Evolutionary conservation across 805 yeast species (phyloP).

Genomic region (Myxozyma monticola): DNA sequence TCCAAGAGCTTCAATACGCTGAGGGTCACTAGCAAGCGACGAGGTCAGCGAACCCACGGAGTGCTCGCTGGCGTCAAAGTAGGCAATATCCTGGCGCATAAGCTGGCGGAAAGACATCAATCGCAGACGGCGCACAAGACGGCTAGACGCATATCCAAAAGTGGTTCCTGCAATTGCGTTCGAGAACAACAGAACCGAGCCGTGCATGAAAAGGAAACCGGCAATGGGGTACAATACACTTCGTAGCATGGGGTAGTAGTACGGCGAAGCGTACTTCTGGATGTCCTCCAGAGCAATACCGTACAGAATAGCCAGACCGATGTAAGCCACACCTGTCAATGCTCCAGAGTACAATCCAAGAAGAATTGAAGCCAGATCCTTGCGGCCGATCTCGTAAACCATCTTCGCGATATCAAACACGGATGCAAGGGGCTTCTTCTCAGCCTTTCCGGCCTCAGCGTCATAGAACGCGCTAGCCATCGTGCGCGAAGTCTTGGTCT

Average conservation of each 20-base stretch:
- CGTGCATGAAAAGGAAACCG: constrained; percentile 22
- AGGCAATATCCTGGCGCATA: constrained; percentile 36
- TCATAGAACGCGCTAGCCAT: neutral
- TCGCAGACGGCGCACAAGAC: constrained; percentile 34
- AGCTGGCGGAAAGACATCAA: constrained; percentile 29
- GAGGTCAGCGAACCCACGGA: constrained; percentile 34
- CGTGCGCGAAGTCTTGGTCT: constrained; percentile 15
- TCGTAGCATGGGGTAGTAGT: constrained; percentile 15
- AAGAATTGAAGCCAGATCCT: constrained; percentile 8
- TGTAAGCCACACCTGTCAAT: constrained; percentile 22
- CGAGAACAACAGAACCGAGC: constrained; percentile 18
- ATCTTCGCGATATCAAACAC: constrained; percentile 3
- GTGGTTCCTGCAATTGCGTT: constrained; percentile 15
- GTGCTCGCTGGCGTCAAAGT: constrained; percentile 34
- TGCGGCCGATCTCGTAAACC: constrained; percentile 8
- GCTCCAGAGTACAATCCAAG: constrained; percentile 23
- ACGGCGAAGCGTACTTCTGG: constrained; percentile 18
- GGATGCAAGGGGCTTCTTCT: constrained; percentile 14
- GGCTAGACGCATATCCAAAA: constrained; percentile 29
- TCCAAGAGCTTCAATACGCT: constrained; percentile 35
- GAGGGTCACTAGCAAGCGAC: constrained; percentile 34
- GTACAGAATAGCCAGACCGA: constrained; percentile 16
- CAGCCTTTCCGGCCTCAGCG: constrained; percentile 1
- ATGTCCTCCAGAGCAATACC: constrained; percentile 16
- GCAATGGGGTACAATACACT: constrained; percentile 22